Conservation (phyloP, 2,329 filamentous ascomycete species). For the Waltergamsia citrina region DNA sequence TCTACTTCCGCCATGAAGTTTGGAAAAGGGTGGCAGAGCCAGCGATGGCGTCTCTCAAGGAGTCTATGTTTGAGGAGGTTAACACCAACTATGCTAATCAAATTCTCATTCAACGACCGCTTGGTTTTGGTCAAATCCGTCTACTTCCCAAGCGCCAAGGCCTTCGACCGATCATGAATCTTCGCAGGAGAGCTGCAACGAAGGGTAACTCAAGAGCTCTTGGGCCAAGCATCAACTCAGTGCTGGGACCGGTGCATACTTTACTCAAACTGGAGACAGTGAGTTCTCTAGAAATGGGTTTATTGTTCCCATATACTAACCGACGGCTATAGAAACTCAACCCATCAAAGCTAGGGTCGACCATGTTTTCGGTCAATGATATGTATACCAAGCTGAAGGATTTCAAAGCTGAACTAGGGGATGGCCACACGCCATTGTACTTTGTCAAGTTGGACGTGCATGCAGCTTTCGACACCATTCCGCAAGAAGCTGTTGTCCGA, state of each 20-base stretch:
- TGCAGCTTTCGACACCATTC: slow-evolving; percentile 91
- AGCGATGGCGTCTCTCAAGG: slow-evolving; percentile 56
- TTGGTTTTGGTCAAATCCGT: slow-evolving; percentile 73
- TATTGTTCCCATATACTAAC: neutral
- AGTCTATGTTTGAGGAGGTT: slow-evolving; percentile 71
- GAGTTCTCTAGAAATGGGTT: slow-evolving; percentile 6
- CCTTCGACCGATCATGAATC: slow-evolving; percentile 79
- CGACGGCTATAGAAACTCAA: slow-evolving; percentile 26
- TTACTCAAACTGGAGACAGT: slow-evolving; percentile 74
- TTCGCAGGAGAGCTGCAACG: slow-evolving; percentile 54
- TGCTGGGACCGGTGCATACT: slow-evolving; percentile 65
- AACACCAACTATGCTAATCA: slow-evolving; percentile 43
- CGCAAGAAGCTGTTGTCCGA: slow-evolving; percentile 62
- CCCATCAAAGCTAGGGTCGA: slow-evolving; percentile 60
- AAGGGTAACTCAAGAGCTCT: slow-evolving; percentile 42
- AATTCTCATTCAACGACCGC: slow-evolving; percentile 48
- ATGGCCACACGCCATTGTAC: slow-evolving; percentile 45
- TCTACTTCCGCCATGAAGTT: slow-evolving; percentile 91
- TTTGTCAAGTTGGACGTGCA: slow-evolving; percentile 91
- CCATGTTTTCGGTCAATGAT: slow-evolving; percentile 73
- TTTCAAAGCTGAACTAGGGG: slow-evolving; percentile 50
- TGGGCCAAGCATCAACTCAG: slow-evolving; percentile 28
- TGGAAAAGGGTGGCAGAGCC: slow-evolving; percentile 75
- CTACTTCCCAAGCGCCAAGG: slow-evolving; percentile 72
- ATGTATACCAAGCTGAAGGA: slow-evolving; percentile 63